Evolutionary conservation across 495 filamentous ascomycete genomes (phyloP).

Genomic region (Neurospora sp.): DNA sequence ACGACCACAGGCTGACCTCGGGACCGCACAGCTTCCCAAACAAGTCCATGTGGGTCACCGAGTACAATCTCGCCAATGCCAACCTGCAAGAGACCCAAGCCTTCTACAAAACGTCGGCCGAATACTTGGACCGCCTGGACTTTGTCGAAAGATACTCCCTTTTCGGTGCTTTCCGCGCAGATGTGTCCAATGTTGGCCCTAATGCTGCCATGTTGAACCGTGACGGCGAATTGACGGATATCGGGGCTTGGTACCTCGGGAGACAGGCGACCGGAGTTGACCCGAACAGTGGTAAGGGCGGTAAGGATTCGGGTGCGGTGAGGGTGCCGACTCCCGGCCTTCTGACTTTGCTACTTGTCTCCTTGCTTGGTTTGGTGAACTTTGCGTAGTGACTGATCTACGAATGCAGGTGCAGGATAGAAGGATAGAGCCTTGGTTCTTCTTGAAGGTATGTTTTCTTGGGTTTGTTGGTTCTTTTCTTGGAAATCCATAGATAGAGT

Average conservation of each 20-base stretch:
- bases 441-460: neutral
- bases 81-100: slow-evolving; percentile 44
- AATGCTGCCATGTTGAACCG: slow-evolving; percentile 56
- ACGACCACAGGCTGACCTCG: neutral
- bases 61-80: slow-evolving; percentile 48
- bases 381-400: neutral
- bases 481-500: neutral
- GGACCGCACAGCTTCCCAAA: slow-evolving; percentile 39
- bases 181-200: slow-evolving; percentile 57
- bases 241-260: slow-evolving; percentile 67
- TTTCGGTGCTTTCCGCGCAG: slow-evolving; percentile 62
- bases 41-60: slow-evolving; percentile 61
- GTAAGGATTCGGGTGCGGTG: neutral
- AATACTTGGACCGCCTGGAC: slow-evolving; percentile 54
- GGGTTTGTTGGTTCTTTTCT: neutral
- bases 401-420: neutral
- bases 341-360: neutral
- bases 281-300: slow-evolving; percentile 12
- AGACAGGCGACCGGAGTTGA: slow-evolving; percentile 37
- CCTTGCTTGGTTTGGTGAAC: neutral
- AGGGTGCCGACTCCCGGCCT: neutral
- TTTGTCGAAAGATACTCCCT: slow-evolving; percentile 57
- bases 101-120: slow-evolving; percentile 53
- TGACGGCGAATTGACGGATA: slow-evolving; percentile 55
- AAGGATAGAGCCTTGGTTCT: neutral